Conservation (phyloP, 306 rosid genomes). For the Lupinus albus region DNA sequence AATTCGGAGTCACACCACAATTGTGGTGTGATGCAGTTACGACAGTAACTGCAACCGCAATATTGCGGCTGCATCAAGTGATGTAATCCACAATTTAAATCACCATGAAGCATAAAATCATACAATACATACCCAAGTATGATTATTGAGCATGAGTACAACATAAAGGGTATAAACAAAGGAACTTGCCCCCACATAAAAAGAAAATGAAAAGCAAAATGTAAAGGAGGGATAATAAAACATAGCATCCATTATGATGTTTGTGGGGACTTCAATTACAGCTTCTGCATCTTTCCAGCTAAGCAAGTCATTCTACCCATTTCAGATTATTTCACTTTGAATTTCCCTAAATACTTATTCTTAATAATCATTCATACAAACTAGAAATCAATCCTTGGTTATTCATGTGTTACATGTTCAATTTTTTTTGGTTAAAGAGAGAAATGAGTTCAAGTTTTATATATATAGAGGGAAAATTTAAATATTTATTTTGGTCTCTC, state of each 20-base stretch:
- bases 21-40: too few relatives aligned
- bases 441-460: too few relatives aligned
- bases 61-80: too few relatives aligned
- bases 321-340: constrained; percentile 34
- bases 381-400: neutral
- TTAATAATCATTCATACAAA: constrained; percentile 39
- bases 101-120: constrained; percentile 17
- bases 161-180: constrained; percentile 35
- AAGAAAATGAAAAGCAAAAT: constrained; percentile 46
- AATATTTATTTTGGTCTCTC: too few relatives aligned
- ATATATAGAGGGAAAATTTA: too few relatives aligned
- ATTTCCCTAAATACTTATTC: constrained; percentile 38
- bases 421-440: too few relatives aligned
- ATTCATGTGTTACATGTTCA: too few relatives aligned
- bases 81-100: too few relatives aligned
- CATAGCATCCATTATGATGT: constrained; percentile 45
- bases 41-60: too few relatives aligned
- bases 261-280: constrained; percentile 47
- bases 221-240: constrained; percentile 34
- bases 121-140: neutral
- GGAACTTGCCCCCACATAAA: constrained; percentile 44
- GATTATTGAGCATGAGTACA: constrained; percentile 39
- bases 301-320: constrained; percentile 38
- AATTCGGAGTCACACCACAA: too few relatives aligned
- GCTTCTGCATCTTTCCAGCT: constrained; percentile 52